Percentiles rank a stretch among this genome's conserved stretches.
Conservation (phyloP, 495 filamentous ascomycete genomes). For the Bacidia gigantensis region DNA sequence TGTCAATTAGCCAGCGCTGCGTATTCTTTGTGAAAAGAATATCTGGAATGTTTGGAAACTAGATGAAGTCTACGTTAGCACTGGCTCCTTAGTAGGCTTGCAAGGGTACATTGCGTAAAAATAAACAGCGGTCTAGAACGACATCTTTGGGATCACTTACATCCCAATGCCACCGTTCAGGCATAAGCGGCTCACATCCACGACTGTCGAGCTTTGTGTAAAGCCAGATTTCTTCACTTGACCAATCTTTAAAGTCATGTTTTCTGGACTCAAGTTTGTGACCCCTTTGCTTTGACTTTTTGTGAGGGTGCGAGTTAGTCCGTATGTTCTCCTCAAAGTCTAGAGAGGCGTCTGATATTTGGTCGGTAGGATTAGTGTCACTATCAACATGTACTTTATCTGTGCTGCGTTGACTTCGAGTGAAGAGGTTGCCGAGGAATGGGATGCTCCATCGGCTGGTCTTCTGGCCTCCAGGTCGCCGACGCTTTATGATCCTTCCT, state of each 20-base stretch:
- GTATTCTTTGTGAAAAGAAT: slow-evolving; percentile 38
- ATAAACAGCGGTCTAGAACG: too few species aligned
- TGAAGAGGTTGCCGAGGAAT: slow-evolving; percentile 3
- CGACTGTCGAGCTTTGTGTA: slow-evolving; percentile 43
- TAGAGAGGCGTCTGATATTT: too few species aligned
- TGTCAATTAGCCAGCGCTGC: slow-evolving; percentile 34
- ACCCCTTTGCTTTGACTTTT: neutral
- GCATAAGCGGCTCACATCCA: slow-evolving; percentile 46
- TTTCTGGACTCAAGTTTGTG: neutral
- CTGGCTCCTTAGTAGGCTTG: too few species aligned
- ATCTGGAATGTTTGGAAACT: slow-evolving; percentile 43
- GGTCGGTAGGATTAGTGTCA: neutral
- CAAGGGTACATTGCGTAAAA: too few species aligned
- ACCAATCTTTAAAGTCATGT: slow-evolving; percentile 26
- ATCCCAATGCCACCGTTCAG: slow-evolving; percentile 41
- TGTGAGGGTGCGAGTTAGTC: neutral
- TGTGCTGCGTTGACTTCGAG: neutral
- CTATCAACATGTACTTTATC: neutral
- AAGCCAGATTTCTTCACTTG: slow-evolving; percentile 38
- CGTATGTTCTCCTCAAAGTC: neutral
- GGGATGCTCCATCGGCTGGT: slow-evolving; percentile 5
- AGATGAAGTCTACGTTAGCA: neutral
- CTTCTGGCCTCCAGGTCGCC: neutral
- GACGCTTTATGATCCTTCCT: slow-evolving; percentile 7
- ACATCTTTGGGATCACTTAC: too few species aligned